Percentiles rank a stretch among this genome's conserved stretches.
Evolutionary conservation across 345 rosid species (phyloP).

Genomic region (Populus davidiana): DNA sequence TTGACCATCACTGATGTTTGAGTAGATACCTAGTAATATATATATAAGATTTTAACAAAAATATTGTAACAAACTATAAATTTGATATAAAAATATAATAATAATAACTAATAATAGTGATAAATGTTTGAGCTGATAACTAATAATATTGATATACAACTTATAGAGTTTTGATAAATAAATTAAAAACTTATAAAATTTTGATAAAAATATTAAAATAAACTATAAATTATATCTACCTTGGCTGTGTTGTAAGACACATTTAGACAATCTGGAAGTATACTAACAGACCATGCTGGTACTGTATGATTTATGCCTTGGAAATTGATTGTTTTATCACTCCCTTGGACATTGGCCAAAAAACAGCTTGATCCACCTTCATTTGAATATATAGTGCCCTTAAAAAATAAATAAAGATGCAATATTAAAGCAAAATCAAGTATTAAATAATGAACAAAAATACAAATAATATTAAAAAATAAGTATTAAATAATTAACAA

Average conservation of each 20-base stretch:
- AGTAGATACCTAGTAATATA: slow-evolving; percentile 35
- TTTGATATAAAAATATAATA: background rate
- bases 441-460: background rate
- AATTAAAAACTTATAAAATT: background rate
- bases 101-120: no score
- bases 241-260: slow-evolving; percentile 66
- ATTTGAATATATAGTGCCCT: slow-evolving; percentile 51
- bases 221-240: slow-evolving; percentile 15
- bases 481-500: background rate
- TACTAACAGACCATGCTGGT: slow-evolving; percentile 73
- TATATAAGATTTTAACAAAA: no score
- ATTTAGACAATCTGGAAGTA: slow-evolving; percentile 56
- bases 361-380: slow-evolving; percentile 47
- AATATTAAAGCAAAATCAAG: background rate
- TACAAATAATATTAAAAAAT: background rate
- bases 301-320: slow-evolving; percentile 37
- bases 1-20: slow-evolving; percentile 52
- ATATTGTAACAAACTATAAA: no score
- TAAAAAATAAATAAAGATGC: no score
- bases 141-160: no score
- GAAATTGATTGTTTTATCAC: slow-evolving; percentile 46
- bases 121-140: no score
- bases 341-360: slow-evolving; percentile 33
- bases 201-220: background rate
- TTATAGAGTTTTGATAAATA: no score